Evolutionary conservation across 768 basidiomycete species (phyloP).

Genomic region (Termitomyces sp.): DNA sequence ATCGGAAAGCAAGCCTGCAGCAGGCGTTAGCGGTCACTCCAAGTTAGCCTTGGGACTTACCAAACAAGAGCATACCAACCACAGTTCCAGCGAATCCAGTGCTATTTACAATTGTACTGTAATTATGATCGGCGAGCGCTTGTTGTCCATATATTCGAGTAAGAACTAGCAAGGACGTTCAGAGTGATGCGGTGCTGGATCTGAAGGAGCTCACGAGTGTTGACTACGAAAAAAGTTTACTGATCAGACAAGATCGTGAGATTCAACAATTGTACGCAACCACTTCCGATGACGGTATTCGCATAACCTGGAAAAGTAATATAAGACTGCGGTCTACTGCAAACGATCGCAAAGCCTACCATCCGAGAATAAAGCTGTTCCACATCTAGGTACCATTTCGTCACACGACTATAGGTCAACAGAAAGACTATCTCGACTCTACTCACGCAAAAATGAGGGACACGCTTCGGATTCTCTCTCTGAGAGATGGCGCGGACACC

Average conservation of each 20-base stretch:
- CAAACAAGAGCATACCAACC: conserved; percentile 12
- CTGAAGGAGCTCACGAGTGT: conserved; percentile 5
- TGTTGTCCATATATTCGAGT: conserved; percentile 11
- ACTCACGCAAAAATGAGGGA: conserved; percentile 9
- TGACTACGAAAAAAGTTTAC: not conserved
- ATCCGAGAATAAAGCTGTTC: conserved; percentile 8
- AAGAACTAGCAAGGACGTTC: not conserved
- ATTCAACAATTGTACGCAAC: not conserved
- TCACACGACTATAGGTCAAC: not conserved
- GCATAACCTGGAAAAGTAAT: conserved; percentile 6
- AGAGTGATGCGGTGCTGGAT: no score
- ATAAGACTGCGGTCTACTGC: not conserved
- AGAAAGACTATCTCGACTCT: not conserved
- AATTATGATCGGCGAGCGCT: conserved; percentile 8
- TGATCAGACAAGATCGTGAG: not conserved
- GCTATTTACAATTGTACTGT: conserved; percentile 13
- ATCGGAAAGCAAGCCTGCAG: conserved; percentile 9
- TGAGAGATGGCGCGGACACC: not conserved
- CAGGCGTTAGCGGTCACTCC: not conserved
- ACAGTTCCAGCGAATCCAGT: conserved; percentile 12
- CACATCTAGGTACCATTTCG: not conserved
- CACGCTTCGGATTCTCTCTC: conserved; percentile 1
- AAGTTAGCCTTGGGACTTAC: not conserved
- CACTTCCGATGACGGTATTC: conserved; percentile 11
- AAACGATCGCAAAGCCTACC: not conserved